Conservation (phyloP, 2,329 filamentous ascomycete genomes). For the Calonectria hawksworthii region DNA sequence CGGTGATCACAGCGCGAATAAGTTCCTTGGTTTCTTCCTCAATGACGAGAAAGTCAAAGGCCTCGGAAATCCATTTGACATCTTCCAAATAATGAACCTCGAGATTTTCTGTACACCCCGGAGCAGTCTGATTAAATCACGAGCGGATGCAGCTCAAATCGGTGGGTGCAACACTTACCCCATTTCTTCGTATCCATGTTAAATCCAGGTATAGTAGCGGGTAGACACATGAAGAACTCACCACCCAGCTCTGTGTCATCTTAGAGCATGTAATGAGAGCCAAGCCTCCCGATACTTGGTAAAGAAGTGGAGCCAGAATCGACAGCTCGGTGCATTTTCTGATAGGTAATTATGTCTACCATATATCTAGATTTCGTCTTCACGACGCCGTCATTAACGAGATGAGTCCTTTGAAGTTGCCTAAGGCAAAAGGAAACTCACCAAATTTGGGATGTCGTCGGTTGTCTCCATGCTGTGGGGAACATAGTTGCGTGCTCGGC, state of each 20-base stretch:
- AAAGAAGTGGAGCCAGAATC: not conserved
- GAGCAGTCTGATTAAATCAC: not conserved
- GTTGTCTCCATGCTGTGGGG: no score
- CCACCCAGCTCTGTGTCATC: not conserved
- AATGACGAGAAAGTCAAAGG: not conserved
- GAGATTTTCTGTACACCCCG: not conserved
- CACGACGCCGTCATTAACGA: not conserved
- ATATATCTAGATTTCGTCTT: not conserved
- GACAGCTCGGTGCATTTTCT: not conserved
- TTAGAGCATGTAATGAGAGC: not conserved
- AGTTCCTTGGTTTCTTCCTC: not conserved
- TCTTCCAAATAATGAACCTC: not conserved
- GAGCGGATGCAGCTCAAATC: not conserved
- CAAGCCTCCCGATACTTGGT: not conserved
- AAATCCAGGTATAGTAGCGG: not conserved
- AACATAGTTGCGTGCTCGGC: not conserved
- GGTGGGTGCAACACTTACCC: not conserved
- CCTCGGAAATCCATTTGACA: not conserved
- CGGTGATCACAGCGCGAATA: not conserved
- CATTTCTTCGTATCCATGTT: not conserved
- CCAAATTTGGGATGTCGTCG: not conserved
- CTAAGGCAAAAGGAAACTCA: not conserved
- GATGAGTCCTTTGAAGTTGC: not conserved
- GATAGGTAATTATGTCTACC: not conserved
- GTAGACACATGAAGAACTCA: not conserved